Percentiles rank a stretch among this genome's conserved stretches.
Conservation (phyloP, 2,329 filamentous ascomycete species). For the Colletotrichum somersetense region DNA sequence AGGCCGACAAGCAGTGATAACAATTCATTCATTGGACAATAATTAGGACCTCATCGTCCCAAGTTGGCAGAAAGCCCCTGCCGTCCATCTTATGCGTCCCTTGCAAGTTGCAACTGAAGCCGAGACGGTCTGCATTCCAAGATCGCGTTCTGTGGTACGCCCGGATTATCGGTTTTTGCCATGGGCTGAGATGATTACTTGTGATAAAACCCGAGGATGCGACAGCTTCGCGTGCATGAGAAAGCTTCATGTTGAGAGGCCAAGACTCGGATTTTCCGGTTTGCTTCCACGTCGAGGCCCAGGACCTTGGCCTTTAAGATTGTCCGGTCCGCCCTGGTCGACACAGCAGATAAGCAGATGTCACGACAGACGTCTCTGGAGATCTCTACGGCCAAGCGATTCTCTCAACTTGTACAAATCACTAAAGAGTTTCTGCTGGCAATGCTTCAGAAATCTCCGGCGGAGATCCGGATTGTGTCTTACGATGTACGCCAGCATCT, state of each 20-base stretch:
- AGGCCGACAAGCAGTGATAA: conserved; percentile 1
- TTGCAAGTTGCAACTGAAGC: not conserved
- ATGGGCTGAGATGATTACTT: not conserved
- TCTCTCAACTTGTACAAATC: no score
- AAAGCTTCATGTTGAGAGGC: not conserved
- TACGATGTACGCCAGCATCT: not conserved
- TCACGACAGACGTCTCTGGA: not conserved
- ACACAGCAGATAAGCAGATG: not conserved
- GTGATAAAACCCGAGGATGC: not conserved
- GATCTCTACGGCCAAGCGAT: not conserved
- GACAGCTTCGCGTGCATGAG: not conserved
- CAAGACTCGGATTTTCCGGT: not conserved
- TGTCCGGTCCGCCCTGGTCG: not conserved
- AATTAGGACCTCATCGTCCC: not conserved
- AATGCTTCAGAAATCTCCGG: not conserved
- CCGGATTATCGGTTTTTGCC: not conserved
- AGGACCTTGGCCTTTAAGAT: conserved; percentile 6
- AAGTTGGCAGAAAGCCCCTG: not conserved
- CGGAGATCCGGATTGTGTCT: not conserved
- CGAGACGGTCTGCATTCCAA: not conserved
- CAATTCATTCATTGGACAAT: not conserved
- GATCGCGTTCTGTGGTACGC: not conserved
- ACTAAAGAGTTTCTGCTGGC: not conserved
- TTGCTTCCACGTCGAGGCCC: conserved; percentile 1
- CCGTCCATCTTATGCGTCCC: not conserved